Base-by-base conservation (phyloP, 1,284 basidiomycete genomes). In the Ustilago lituana region DNA sequence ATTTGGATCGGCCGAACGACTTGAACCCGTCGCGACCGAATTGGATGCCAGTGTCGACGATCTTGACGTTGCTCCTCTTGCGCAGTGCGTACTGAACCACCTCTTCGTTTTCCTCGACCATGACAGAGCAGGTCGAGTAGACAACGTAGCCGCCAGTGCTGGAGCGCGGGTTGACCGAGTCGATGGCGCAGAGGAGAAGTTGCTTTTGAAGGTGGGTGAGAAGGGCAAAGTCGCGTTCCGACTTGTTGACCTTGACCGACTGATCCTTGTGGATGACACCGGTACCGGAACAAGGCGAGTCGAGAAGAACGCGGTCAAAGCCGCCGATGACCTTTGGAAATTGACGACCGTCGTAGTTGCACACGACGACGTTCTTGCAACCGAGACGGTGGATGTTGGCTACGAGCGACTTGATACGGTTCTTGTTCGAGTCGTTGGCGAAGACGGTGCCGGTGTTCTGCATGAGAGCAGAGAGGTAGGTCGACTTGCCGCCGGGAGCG, bases 321-420 rank as follows among this genome's bases (percentile, higher is more conserved):
- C 96, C 96, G 20, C 95, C 96, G 85, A 99, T 94, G 39, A 99
- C 94, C 83, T 95, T 97, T n/a, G 96, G 96, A 85, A 98, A 99
- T 83, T 98, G 91, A 60, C 96, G 86, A 4, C 94, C 96, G 79
- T 99, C 96, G 80, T 98, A 95, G 57, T 93, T 96, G 83, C 94
- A 98, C 31, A 98, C 89, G 9, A 97, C 90, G 44, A 98, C 94
- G 82, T 98, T 99, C 84, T 94, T 96, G 86, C 96, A 98, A 2
- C 96, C 96, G 74, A 99, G 86, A 19, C 96, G 89, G 82, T 98
- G 94, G 4, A 98, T 88, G 78, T 99, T 99, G 50, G 95, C 96
- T 7, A 91, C 94, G 57, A 99, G 86, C 85, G 92, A 93, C 86
- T 98, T 99, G 60, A 94, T 94, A 35, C 96, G 88, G 23, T 88